A percentile compares a stretch with the other conserved stretches of the same genome.
phyloP scores from a whole-genome alignment of 1,284 basidiomycete genomes.

The Fomes fomentarius region DNA sequence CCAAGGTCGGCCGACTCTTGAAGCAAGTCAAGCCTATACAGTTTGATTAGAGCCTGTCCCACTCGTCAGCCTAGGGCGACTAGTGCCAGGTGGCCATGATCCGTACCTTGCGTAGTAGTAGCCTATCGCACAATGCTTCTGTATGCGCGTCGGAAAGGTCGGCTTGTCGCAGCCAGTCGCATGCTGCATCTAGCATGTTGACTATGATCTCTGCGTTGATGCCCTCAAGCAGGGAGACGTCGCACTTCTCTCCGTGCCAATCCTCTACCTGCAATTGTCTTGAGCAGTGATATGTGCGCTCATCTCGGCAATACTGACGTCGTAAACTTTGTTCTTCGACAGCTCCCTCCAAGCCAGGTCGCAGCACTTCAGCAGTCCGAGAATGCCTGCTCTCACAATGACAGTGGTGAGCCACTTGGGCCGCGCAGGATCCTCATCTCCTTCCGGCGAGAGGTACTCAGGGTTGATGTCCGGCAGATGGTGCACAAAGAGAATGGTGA shows the following conservation, averaged over 20 bases:
- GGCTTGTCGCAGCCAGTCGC: constrained; percentile 47
- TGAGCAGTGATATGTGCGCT: constrained; percentile 10
- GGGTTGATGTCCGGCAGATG: constrained; percentile 62
- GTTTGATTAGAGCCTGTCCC: constrained; percentile 49
- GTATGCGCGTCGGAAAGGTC: constrained; percentile 23
- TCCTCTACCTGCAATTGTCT: constrained; percentile 71
- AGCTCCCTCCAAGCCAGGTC: constrained; percentile 85
- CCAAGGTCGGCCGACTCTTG: constrained; percentile 40
- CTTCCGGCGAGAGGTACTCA: constrained; percentile 47
- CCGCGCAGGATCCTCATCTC: constrained; percentile 41
- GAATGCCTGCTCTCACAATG: constrained; percentile 72
- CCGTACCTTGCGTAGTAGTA: constrained; percentile 62
- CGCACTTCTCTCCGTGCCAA: constrained; percentile 86
- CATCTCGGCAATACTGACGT: constrained; percentile 54
- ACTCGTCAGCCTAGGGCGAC: neutral
- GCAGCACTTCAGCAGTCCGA: constrained; percentile 82
- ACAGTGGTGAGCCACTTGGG: constrained; percentile 65
- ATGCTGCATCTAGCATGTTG: constrained; percentile 61
- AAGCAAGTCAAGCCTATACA: constrained; percentile 49
- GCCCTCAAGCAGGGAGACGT: constrained; percentile 76
- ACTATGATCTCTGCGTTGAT: constrained; percentile 65
- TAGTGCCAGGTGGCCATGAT: too few species aligned
- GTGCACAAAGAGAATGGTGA: constrained; percentile 82
- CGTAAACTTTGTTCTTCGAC: constrained; percentile 69
- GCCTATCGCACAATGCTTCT: constrained; percentile 50